A percentile compares a stretch with the other conserved stretches of the same genome.
Evolutionary conservation across 2,329 filamentous ascomycete species (phyloP).

Genomic region (Peltaster fructicola): DNA sequence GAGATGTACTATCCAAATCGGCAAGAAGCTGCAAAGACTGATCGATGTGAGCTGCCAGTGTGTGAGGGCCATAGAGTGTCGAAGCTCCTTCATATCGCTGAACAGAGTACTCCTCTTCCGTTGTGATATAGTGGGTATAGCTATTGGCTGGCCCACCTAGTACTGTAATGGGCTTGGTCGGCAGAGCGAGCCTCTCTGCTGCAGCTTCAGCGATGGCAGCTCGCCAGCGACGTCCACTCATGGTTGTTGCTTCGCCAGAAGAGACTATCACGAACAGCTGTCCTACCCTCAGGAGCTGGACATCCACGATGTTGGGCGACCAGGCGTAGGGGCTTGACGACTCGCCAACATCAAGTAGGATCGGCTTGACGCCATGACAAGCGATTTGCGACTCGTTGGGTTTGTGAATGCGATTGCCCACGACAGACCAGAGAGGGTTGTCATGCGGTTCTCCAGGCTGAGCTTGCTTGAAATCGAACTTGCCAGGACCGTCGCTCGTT

Average conservation of each 20-base stretch:
- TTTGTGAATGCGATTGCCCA: constrained; percentile 52
- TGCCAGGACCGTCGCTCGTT: constrained; percentile 78
- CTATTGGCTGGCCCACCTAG: constrained; percentile 79
- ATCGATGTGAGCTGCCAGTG: constrained; percentile 75
- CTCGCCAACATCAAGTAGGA: constrained; percentile 76
- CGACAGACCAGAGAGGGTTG: constrained; percentile 65
- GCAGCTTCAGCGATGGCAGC: constrained; percentile 41
- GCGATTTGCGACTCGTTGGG: constrained; percentile 51
- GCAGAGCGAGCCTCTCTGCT: constrained; percentile 25
- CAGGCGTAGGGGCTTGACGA: constrained; percentile 64
- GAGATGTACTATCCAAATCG: constrained; percentile 37
- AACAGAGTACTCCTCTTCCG: constrained; percentile 61
- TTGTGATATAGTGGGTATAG: constrained; percentile 70
- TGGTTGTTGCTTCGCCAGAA: constrained; percentile 78
- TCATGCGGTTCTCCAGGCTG: constrained; percentile 52
- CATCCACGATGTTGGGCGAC: constrained; percentile 81
- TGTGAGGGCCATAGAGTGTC: constrained; percentile 70
- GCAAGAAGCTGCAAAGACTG: constrained; percentile 56
- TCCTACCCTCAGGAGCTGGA: constrained; percentile 71
- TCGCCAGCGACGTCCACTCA: constrained; percentile 80
- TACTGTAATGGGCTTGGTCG: constrained; percentile 52
- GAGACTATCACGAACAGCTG: constrained; percentile 71
- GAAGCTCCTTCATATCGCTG: constrained; percentile 93
- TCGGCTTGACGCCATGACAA: constrained; percentile 69
- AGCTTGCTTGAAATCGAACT: constrained; percentile 87